Base-by-base conservation (phyloP, 2,329 filamentous ascomycete species). In the Xylariales sp. region DNA sequence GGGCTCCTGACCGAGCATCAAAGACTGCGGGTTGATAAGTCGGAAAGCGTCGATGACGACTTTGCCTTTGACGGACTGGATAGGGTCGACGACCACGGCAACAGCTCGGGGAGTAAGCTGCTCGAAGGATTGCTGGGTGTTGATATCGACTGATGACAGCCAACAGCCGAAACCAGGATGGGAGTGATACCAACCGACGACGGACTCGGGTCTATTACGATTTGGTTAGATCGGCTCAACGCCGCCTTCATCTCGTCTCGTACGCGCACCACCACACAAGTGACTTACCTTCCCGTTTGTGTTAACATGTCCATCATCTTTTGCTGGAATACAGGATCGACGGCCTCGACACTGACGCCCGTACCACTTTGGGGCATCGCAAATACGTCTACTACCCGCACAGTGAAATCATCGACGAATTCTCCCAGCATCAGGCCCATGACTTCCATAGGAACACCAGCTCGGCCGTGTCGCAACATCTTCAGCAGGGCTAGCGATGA, bases 241-340 rank as follows among this genome's bases (percentile, higher is more conserved):
- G 28, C 19, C 10, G 8, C 6, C 23, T 15, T 19, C 11, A 6
- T 19, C 30, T 18, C 12, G n/a, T n/a, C n/a, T n/a, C n/a, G n/a
- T n/a, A n/a, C n/a, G n/a, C n/a, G n/a, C n/a, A n/a, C n/a, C n/a
- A n/a, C n/a, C n/a, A n/a, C 8, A 33, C 6, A 20, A 10, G 30
- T 18, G 17, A 10, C 78, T 54, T 72, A 94, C 88, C 93, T 79
- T 68, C 93, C 93, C 41, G 93, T 98, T 74, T 98, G 93, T 57
- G 87, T 78, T 61, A 98, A 73, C 93, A 98, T 97, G 62, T 98
- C 93, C 93, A 98, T 98, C 93, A 98, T 98, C 76, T 96, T 98
- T 57, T 89, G 96, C 71, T 98, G 93, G 66, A 98, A 98, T 23
- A 98, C 93, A 8, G 90, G 89, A 61, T 98, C 93, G 47, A 98